These are phyloP conservation scores for Coemansia sp. DNA, from an alignment of 192 early-diverging fungal species.

Conservation along the genomic window DNA sequence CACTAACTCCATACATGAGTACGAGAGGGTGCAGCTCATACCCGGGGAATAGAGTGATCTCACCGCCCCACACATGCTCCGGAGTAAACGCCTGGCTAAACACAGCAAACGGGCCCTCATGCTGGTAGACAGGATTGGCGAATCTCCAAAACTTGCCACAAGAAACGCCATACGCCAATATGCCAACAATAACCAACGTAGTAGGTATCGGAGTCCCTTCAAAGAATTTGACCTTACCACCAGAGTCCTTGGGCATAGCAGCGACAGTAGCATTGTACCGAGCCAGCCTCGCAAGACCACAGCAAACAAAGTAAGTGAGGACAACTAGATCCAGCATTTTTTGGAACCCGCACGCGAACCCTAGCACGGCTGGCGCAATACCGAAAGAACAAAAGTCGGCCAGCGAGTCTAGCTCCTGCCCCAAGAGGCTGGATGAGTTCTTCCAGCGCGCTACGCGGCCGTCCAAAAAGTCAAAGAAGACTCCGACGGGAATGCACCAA, in stretches of 20 bases:
- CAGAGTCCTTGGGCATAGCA: constrained; percentile 66
- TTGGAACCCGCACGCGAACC: constrained; percentile 82
- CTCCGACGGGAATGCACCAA: constrained; percentile 67
- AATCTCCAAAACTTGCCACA: constrained; percentile 53
- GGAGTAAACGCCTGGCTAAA: constrained; percentile 58
- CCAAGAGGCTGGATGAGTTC: constrained; percentile 68
- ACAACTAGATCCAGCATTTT: constrained; percentile 73
- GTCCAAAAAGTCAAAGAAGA: constrained; percentile 72
- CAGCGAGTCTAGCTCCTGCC: constrained; percentile 87
- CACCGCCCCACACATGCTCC: constrained; percentile 57
- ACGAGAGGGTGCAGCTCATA: constrained; percentile 81
- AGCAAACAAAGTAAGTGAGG: constrained; percentile 82
- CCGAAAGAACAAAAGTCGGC: constrained; percentile 80
- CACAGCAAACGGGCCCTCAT: constrained; percentile 53
- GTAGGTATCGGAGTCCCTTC: constrained; percentile 92
- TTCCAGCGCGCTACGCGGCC: constrained; percentile 83
- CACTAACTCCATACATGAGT: constrained; percentile 71
- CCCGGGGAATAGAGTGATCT: constrained; percentile 56
- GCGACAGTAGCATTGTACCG: constrained; percentile 89
- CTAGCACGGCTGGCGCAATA: constrained; percentile 79
- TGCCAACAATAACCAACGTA: constrained; percentile 63
- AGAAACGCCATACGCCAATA: constrained; percentile 63
- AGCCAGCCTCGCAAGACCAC: constrained; percentile 81
- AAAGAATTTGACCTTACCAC: constrained; percentile 79
- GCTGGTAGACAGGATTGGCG: constrained; percentile 41